Evolutionary conservation across 2,329 filamentous ascomycete species (phyloP).

Genomic region (Cadophora sp.): DNA sequence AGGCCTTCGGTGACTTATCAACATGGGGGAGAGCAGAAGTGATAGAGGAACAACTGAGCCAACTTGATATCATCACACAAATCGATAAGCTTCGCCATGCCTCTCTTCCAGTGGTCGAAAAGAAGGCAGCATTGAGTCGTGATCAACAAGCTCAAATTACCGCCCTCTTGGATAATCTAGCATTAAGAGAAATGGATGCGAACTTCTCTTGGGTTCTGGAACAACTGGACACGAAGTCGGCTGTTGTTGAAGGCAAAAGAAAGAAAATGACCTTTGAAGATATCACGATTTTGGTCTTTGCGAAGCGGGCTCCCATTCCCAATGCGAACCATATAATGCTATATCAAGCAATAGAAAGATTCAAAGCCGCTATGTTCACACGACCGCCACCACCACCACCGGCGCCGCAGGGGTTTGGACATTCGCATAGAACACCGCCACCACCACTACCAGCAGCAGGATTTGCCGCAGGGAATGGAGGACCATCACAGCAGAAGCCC

Average conservation of each 20-base stretch:
- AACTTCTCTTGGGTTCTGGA: background rate
- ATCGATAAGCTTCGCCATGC: background rate
- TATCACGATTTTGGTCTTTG: background rate
- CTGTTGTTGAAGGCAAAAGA: background rate
- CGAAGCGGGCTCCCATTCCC: background rate
- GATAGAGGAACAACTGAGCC: background rate
- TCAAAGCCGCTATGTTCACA: background rate
- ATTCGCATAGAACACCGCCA: background rate
- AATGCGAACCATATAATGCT: background rate
- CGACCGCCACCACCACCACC: background rate
- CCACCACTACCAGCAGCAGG: no score
- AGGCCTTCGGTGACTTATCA: background rate
- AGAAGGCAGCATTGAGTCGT: background rate
- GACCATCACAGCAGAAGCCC: no score
- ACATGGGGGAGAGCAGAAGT: background rate
- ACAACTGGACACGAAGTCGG: background rate
- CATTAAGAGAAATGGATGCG: background rate
- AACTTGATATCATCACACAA: background rate
- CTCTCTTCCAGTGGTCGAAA: background rate
- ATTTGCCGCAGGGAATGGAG: no score
- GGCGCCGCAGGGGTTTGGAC: background rate
- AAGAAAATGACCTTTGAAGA: background rate
- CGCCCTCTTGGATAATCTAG: background rate
- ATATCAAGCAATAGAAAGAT: background rate
- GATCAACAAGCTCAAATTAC: background rate